Base-by-base conservation (phyloP, 2,329 filamentous ascomycete species). In the Alternaria novae-zelandiae region DNA sequence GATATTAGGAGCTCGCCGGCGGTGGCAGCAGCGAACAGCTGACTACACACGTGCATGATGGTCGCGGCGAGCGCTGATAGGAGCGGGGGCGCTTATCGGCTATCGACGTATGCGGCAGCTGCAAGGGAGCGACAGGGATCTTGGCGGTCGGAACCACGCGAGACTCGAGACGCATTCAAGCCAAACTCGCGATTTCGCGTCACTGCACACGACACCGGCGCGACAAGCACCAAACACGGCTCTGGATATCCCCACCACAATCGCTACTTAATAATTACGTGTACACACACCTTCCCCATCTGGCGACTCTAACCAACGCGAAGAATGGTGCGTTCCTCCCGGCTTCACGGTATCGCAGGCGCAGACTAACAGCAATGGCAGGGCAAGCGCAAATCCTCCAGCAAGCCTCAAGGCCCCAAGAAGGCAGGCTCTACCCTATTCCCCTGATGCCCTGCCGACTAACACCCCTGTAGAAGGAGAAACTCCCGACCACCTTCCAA, bases 311-410 rank as follows among this genome's bases (percentile, higher is more conserved):
- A 46, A 13, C 32, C 32, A 61, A 15, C 13, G 41, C 41, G 15
- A 30, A 55, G 66, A 43, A 77, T 77, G 74, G 74, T 70, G 66
- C 49, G 71, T 64, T 54, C 56, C 30, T 53, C 30, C 28, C 28
- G 26, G 60, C 30, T 25, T 46, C 53, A 41, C 45, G 36, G 26
- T 12, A 36, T 68, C 64, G 64, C 61, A 66, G 64, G 64, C 70
- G 61, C 67, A 66, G 54, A 63, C 69, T 78, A 70, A 76, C 62
- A 46, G 36, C 28, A 30, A 53, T 50, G 20, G 60, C 68, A 78
- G 95, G 95, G 95, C 67, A 97, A 97, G 86, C 92, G 95, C 80
- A 97, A 97, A 84, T 89, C 91, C 25, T 91, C 93, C 57, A 87
- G 89, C 77, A 94, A 94, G 84, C 92, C 92, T 15, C 87, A 89